Evolutionary conservation across 441 rosid genomes (phyloP), one percentile per base, ranked within the genome.

Genomic region (Dalechampia spathulata): DNA sequence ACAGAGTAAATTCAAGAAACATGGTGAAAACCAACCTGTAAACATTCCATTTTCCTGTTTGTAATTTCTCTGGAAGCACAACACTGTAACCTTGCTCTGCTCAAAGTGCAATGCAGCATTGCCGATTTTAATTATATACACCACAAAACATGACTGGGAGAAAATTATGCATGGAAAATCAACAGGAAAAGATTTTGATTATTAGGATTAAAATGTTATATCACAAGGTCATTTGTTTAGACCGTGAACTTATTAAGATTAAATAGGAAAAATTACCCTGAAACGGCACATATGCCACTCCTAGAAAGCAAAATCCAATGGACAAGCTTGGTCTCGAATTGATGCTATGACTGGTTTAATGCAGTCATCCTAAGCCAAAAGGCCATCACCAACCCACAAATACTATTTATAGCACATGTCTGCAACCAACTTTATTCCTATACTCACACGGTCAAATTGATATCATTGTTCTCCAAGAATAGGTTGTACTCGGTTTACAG

Each of bases 1-100:
- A 27, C 16, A 49, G 53, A 55, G 14, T 44, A 52, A 64, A 7
- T 43, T 12, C 45, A 51, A 25, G 37, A 36, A 57, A 6, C 57
- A 16, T 19, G 46, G 53, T 42, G 8, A 53, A 46, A 14, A 38
- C 57, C 49, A 45, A 90, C 99, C 98, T 83, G 82, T 84, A 94
- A 4, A 94, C 99, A 62, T 86, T 84, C 99, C 98, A 94, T 65
- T 83, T 81, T 41, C 96, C 99, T 1, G 87, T 76, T 40, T 79
- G 83, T 82, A 94, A 69, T 72, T 83, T 87, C 82, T 94, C 99
- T 0, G 99, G 99, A 60, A 94, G 96, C 62, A 80, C 94, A 66
- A 84, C 88, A 68, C 99, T 90, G 49, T 78, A 94, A 0, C 95
- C 94, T 68, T 81, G 87, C 62, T 83, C 99, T 94, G 85, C 59